phyloP scores from a whole-genome alignment of 2,329 filamentous ascomycete species.

The Gnomoniopsis sp. region DNA sequence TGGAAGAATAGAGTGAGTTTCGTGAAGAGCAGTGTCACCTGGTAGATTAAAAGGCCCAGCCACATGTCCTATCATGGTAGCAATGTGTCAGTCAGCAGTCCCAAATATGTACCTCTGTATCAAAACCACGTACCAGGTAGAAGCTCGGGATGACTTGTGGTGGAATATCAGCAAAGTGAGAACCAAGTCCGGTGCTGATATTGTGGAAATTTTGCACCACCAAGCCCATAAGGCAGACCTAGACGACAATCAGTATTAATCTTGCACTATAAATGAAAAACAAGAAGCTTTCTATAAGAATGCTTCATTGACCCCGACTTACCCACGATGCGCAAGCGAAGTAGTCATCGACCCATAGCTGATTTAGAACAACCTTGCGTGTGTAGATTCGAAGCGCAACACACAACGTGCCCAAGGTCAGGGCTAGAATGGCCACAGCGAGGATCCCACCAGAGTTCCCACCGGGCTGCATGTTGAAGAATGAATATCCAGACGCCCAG shows the following conservation, averaged over 20 bases:
- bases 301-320: conserved; percentile 9
- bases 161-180: conserved; percentile 15
- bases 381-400: conserved; percentile 30
- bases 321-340: conserved; percentile 37
- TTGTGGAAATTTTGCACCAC: neutral
- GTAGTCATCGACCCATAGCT: conserved; percentile 29
- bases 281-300: neutral
- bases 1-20: conserved; percentile 12
- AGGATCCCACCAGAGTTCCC: neutral
- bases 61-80: neutral
- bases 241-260: neutral
- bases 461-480: conserved; percentile 3
- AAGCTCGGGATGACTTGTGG: neutral
- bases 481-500: neutral
- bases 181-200: conserved; percentile 16
- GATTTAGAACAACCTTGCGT: conserved; percentile 24
- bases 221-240: conserved; percentile 14
- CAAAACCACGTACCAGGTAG: neutral
- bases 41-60: conserved; percentile 7
- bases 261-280: neutral
- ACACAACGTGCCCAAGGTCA: neutral
- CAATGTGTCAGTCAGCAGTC: neutral
- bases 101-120: neutral
- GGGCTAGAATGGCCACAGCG: neutral
- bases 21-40: neutral